Evolutionary conservation across 441 rosid genomes (phyloP).

Genomic region (Geranium incanum): DNA sequence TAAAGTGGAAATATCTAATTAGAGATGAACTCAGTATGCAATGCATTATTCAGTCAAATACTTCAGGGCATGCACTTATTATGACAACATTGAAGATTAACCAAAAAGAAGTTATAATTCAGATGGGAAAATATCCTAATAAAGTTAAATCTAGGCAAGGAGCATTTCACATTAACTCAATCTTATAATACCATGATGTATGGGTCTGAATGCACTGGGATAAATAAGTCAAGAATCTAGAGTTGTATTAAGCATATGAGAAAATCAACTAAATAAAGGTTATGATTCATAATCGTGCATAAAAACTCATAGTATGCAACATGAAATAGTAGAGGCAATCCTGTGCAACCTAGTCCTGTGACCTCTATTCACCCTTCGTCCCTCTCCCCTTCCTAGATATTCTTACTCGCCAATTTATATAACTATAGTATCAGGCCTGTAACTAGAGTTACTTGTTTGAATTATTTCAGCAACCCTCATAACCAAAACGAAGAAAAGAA

Average conservation of each 20-base stretch:
- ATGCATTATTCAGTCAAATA: neutral
- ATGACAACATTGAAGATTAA: neutral
- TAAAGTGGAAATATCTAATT: conserved; percentile 20
- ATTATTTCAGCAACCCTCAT: neutral
- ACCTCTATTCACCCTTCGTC: too few species aligned
- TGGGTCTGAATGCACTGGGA: neutral
- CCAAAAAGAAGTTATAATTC: neutral
- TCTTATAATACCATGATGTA: neutral
- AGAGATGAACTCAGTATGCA: neutral
- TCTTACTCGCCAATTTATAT: too few species aligned
- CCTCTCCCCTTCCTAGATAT: too few species aligned
- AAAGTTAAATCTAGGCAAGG: neutral
- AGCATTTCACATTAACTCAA: neutral
- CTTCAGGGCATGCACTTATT: neutral
- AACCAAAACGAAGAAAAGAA: conserved; percentile 6
- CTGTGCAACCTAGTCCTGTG: too few species aligned
- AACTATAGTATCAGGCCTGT: neutral
- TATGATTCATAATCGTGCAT: neutral
- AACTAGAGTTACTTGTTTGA: neutral
- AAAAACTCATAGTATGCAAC: neutral
- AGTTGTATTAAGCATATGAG: neutral
- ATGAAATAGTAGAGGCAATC: neutral
- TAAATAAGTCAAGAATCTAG: neutral
- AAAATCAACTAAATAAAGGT: neutral
- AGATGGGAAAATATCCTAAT: neutral